Percentiles rank a stretch among this genome's conserved stretches.
These are phyloP conservation scores for Perkinsus olseni DNA, from an alignment of 169 alveolate genomes.

Conservation along the genomic window DNA sequence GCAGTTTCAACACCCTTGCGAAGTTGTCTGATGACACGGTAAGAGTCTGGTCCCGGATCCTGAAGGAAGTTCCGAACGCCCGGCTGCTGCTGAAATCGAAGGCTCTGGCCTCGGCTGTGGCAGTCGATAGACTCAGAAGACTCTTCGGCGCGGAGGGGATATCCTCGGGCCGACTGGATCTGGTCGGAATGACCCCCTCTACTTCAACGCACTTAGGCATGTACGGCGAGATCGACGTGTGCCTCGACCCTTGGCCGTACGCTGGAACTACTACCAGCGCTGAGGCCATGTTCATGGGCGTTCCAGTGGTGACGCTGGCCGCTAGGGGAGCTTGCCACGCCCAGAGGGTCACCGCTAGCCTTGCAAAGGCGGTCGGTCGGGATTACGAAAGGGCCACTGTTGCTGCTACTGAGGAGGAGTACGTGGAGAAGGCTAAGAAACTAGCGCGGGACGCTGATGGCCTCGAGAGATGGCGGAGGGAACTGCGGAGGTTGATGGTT, in stretches of 20 bases:
- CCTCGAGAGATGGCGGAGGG: neutral
- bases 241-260: constrained; percentile 55
- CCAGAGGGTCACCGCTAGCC: neutral
- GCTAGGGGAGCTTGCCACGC: neutral
- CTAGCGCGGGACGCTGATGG: neutral
- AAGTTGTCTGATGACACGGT: constrained; percentile 28
- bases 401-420: neutral
- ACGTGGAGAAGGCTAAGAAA: neutral
- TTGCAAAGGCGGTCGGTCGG: neutral
- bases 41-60: constrained; percentile 41
- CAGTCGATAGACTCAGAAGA: neutral
- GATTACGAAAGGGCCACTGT: neutral
- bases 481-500: neutral
- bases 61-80: constrained; percentile 47
- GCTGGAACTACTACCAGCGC: constrained; percentile 61
- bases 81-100: constrained; percentile 39
- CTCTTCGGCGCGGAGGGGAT: constrained; percentile 20
- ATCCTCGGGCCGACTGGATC: constrained; percentile 14
- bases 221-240: constrained; percentile 34
- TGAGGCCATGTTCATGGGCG: constrained; percentile 58
- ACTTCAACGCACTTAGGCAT: constrained; percentile 27
- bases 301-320: constrained; percentile 46
- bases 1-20: constrained; percentile 60
- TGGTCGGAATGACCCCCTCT: constrained; percentile 13
- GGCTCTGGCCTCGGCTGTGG: constrained; percentile 28